A percentile compares a stretch with the other conserved stretches of the same genome.
Evolutionary conservation across 2,329 filamentous ascomycete species (phyloP).

Genomic region (Lachnellula occidentalis): DNA sequence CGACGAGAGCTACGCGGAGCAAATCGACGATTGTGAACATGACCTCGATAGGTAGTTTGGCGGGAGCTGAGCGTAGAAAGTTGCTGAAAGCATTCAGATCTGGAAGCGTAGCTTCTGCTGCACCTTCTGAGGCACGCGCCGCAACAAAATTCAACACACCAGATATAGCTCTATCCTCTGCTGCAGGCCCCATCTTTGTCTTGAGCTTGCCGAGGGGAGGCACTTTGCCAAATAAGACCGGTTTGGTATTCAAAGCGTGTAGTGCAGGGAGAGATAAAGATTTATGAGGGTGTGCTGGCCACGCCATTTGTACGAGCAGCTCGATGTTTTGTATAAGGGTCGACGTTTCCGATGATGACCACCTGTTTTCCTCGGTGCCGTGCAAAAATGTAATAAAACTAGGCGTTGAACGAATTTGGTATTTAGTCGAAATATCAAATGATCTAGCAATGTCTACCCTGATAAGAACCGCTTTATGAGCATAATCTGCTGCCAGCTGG

Average conservation of each 20-base stretch:
- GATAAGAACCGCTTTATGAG: slow-evolving; percentile 64
- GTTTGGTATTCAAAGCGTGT: slow-evolving; percentile 54
- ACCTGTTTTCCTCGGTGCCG: slow-evolving; percentile 70
- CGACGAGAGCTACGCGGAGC: slow-evolving; percentile 69
- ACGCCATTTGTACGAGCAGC: slow-evolving; percentile 68
- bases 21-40: slow-evolving; percentile 85
- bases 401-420: slow-evolving; percentile 69
- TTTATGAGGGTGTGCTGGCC: slow-evolving; percentile 70
- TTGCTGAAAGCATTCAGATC: slow-evolving; percentile 59
- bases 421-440: slow-evolving; percentile 57
- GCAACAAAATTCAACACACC: slow-evolving; percentile 68
- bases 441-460: slow-evolving; percentile 74
- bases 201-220: slow-evolving; percentile 80
- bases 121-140: slow-evolving; percentile 48
- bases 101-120: slow-evolving; percentile 64
- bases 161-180: slow-evolving; percentile 54
- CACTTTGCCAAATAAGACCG: slow-evolving; percentile 65
- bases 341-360: slow-evolving; percentile 69
- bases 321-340: slow-evolving; percentile 67
- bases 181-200: slow-evolving; percentile 64
- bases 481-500: slow-evolving; percentile 68
- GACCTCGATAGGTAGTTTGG: slow-evolving; percentile 53
- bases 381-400: slow-evolving; percentile 83
- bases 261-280: slow-evolving; percentile 66
- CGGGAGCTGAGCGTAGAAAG: slow-evolving; percentile 53